phyloP scores from a whole-genome alignment of 2,329 filamentous ascomycete genomes.

The Exophiala sideris region DNA sequence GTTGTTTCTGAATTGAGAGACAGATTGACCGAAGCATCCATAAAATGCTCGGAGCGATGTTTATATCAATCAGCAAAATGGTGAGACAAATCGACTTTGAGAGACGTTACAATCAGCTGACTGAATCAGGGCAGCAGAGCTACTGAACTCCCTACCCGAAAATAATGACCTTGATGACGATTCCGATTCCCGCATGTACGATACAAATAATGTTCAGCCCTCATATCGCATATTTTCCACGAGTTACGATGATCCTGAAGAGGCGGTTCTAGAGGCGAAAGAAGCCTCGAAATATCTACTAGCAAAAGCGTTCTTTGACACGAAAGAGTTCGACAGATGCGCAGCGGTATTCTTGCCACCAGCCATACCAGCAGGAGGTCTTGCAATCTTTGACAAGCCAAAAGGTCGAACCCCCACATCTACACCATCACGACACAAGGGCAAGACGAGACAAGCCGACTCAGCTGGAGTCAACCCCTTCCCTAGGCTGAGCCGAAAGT shows the following conservation, averaged over 20 bases:
- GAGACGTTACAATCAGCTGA: constrained; percentile 13
- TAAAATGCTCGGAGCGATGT: constrained; percentile 90
- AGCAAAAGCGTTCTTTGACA: constrained; percentile 93
- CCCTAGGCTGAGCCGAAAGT: constrained; percentile 74
- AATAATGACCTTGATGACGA: constrained; percentile 56
- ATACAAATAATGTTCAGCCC: constrained; percentile 47
- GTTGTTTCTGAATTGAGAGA: constrained; percentile 26
- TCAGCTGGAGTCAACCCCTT: constrained; percentile 38
- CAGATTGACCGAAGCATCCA: constrained; percentile 54
- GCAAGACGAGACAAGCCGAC: constrained; percentile 49
- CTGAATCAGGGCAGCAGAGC: constrained; percentile 76
- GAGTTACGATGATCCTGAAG: constrained; percentile 63
- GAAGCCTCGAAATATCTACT: constrained; percentile 83
- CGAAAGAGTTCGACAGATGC: constrained; percentile 90
- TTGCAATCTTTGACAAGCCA: constrained; percentile 47
- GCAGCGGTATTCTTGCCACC: constrained; percentile 84
- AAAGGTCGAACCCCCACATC: constrained; percentile 37
- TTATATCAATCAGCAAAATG: constrained; percentile 97
- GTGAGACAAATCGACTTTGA: constrained; percentile 46
- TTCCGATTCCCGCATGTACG: constrained; percentile 56
- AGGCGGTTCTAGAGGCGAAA: constrained; percentile 71
- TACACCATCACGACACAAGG: constrained; percentile 57
- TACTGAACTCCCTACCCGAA: constrained; percentile 71
- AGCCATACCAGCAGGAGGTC: constrained; percentile 66
- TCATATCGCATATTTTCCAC: constrained; percentile 49